A percentile compares a stretch with the other conserved stretches of the same genome.
phyloP scores from a whole-genome alignment of 148 eudicot species.

The Amaranthus cruentus region DNA sequence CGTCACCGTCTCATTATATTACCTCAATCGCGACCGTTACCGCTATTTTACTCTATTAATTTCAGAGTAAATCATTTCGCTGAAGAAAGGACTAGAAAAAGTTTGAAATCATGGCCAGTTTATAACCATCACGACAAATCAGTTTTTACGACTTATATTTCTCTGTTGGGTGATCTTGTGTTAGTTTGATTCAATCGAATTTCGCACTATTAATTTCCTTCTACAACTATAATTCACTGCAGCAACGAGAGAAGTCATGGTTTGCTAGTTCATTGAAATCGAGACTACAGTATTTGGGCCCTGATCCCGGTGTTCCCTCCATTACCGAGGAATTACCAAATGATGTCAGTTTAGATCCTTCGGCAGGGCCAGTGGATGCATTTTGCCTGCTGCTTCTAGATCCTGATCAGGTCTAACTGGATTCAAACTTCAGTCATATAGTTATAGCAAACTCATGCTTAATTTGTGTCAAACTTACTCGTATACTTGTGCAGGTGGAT shows the following conservation, averaged over 20 bases:
- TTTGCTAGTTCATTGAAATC: constrained; percentile 61
- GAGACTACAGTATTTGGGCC: constrained; percentile 71
- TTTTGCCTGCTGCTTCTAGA: constrained; percentile 75
- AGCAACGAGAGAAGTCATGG: constrained; percentile 88
- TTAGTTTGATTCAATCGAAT: background rate
- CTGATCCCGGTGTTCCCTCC: constrained; percentile 68
- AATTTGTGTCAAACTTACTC: constrained; percentile 3
- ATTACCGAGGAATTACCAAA: constrained; percentile 38
- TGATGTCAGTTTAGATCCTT: constrained; percentile 52
- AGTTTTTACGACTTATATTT: background rate
- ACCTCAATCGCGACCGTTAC: no score
- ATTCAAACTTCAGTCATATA: background rate
- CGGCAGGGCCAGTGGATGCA: constrained; percentile 61
- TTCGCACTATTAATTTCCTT: background rate
- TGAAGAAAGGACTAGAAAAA: background rate
- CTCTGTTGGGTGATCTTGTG: background rate
- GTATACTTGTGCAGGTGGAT: constrained; percentile 55
- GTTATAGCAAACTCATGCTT: constrained; percentile 5
- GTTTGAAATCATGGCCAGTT: background rate
- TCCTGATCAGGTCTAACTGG: constrained; percentile 58
- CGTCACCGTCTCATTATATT: no score
- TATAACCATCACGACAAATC: background rate
- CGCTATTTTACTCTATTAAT: no score
- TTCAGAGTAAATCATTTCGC: background rate
- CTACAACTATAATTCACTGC: constrained; percentile 16